Conservation (phyloP, 495 filamentous ascomycete genomes). For the Diplogelasinospora grovesii region DNA sequence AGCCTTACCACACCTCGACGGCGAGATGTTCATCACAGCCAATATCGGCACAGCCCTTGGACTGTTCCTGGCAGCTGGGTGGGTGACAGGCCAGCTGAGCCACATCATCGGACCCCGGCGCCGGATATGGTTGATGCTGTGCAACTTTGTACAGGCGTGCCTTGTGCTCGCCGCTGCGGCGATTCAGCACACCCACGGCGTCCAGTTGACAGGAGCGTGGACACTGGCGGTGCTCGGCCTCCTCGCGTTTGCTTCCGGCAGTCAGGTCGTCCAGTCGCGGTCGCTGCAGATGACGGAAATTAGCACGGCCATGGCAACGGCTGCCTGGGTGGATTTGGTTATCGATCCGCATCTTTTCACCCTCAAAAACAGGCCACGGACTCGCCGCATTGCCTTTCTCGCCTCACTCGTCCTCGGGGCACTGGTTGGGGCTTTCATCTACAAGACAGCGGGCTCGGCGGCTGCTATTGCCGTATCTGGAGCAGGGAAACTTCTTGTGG, state of each 20-base stretch:
- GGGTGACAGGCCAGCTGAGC: slow-evolving; percentile 50
- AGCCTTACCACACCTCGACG: slow-evolving; percentile 41
- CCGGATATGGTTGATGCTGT: slow-evolving; percentile 46
- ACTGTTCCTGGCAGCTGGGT: slow-evolving; percentile 47
- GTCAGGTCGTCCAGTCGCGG: slow-evolving; percentile 52
- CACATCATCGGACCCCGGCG: slow-evolving; percentile 44
- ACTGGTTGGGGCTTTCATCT: slow-evolving; percentile 47
- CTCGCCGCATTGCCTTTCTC: slow-evolving; percentile 48
- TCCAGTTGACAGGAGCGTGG: slow-evolving; percentile 21
- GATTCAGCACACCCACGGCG: slow-evolving; percentile 36
- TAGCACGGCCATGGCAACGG: slow-evolving; percentile 61
- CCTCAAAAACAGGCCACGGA: slow-evolving; percentile 42
- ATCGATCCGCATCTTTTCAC: slow-evolving; percentile 45
- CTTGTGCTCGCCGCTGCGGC: slow-evolving; percentile 48
- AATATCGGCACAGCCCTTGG: slow-evolving; percentile 50
- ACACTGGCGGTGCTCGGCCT: slow-evolving; percentile 42
- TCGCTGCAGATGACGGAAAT: slow-evolving; percentile 54
- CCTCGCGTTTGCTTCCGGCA: slow-evolving; percentile 50
- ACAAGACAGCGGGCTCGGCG: slow-evolving; percentile 33
- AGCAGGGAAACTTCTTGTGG: slow-evolving; percentile 39
- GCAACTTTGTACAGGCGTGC: slow-evolving; percentile 46
- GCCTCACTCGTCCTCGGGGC: slow-evolving; percentile 42
- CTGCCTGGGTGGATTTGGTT: slow-evolving; percentile 55
- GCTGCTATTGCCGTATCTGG: slow-evolving; percentile 36
- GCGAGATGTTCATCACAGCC: slow-evolving; percentile 39